Evolutionary conservation across 1,284 basidiomycete species (phyloP).

Genomic region (Macrocystidia cucumis): DNA sequence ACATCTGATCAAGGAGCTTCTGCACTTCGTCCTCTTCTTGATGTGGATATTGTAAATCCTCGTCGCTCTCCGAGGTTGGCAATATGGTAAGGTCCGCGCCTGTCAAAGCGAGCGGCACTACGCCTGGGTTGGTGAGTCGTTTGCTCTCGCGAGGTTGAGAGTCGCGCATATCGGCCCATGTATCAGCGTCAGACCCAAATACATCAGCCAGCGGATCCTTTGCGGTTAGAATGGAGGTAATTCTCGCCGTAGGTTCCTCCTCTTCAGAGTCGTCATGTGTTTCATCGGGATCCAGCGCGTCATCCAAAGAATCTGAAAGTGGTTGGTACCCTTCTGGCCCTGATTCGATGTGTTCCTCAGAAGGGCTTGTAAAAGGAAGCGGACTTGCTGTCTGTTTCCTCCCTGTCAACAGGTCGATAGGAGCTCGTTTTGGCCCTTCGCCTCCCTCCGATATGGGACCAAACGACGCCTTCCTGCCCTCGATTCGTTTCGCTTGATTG

Average conservation of each 20-base stretch:
- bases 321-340: conserved; percentile 18
- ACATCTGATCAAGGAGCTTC: conserved; percentile 34
- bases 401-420: conserved; percentile 43
- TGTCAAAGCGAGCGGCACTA: conserved; percentile 46
- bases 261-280: conserved; percentile 19
- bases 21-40: conserved; percentile 39
- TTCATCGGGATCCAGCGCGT: conserved; percentile 18
- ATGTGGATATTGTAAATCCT: conserved; percentile 18
- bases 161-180: conserved; percentile 48
- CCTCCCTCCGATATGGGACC: conserved; percentile 15
- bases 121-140: conserved; percentile 31
- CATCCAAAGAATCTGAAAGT: conserved; percentile 19
- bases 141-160: conserved; percentile 16
- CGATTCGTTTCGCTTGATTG: conserved; percentile 48
- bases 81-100: conserved; percentile 35
- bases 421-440: conserved; percentile 23
- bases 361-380: conserved; percentile 18
- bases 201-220: conserved; percentile 30
- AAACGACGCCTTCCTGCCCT: conserved; percentile 27
- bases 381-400: conserved; percentile 34
- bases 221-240: conserved; percentile 18
- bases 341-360: conserved; percentile 4
- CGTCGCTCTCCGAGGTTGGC: conserved; percentile 24
- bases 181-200: conserved; percentile 51
- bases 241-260: conserved; percentile 25